Conservation (phyloP, 2,329 filamentous ascomycete species). For the Aspergillus sp. region DNA sequence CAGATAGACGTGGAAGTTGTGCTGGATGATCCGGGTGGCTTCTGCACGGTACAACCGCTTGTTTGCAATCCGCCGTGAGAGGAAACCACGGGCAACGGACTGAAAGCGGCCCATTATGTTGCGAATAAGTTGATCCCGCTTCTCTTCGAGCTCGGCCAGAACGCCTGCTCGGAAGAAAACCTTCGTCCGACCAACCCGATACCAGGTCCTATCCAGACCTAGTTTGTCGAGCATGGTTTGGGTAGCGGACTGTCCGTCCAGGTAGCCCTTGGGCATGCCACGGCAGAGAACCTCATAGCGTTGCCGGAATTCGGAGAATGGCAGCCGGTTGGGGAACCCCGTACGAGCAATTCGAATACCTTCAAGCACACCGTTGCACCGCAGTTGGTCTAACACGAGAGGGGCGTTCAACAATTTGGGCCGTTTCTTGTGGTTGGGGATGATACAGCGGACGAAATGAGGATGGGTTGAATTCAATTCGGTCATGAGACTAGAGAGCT, state of each 20-base stretch:
- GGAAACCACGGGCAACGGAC: conserved; percentile 81
- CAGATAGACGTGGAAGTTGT: conserved; percentile 87
- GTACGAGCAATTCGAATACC: conserved; percentile 95
- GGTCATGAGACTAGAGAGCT: conserved; percentile 90
- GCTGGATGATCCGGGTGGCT: conserved; percentile 87
- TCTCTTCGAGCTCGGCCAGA: conserved; percentile 91
- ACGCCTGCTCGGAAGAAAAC: conserved; percentile 97
- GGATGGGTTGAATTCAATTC: conserved; percentile 94
- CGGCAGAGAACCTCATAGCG: conserved; percentile 91
- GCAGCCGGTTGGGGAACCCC: conserved; percentile 87
- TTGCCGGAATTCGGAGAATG: conserved; percentile 89
- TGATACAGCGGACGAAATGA: conserved; percentile 94
- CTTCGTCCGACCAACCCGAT: conserved; percentile 90
- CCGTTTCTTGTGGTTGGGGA: conserved; percentile 96
- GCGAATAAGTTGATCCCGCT: conserved; percentile 83
- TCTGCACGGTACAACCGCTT: conserved; percentile 93
- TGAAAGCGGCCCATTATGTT: conserved; percentile 94
- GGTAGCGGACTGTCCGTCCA: conserved; percentile 82
- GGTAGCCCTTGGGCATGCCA: conserved; percentile 79
- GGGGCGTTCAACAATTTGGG: conserved; percentile 88
- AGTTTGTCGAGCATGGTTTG: conserved; percentile 85
- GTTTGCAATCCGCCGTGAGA: conserved; percentile 77
- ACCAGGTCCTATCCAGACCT: conserved; percentile 74
- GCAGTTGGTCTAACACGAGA: conserved; percentile 92
- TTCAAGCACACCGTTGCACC: conserved; percentile 98